Percentiles rank a stretch among this genome's conserved stretches.
These are phyloP conservation scores for Mycena galericulata DNA, from an alignment of 768 basidiomycete species.

Conservation along the genomic window DNA sequence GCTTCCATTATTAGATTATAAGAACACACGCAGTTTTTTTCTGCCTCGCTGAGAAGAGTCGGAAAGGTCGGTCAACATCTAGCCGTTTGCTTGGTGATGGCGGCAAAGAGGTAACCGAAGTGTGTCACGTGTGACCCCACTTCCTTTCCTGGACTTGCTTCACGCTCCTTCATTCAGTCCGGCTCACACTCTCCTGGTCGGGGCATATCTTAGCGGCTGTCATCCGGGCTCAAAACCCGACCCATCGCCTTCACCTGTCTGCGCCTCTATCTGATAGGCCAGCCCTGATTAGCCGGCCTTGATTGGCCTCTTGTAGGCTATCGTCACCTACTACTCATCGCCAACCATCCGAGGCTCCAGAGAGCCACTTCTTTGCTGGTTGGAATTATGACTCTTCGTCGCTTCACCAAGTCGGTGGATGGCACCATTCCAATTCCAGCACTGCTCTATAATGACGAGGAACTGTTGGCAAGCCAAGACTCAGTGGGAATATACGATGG, in stretches of 20 bases:
- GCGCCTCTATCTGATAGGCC: background rate
- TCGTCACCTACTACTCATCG: too few relatives aligned
- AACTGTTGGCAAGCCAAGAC: constrained; percentile 77
- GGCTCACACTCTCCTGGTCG: too few relatives aligned
- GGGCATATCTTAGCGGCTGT: too few relatives aligned
- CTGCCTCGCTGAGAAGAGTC: background rate
- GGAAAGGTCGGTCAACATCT: constrained; percentile 15
- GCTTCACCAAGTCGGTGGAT: constrained; percentile 69
- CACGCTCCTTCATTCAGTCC: constrained; percentile 14
- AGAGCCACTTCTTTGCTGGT: background rate
- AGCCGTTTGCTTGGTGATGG: constrained; percentile 17
- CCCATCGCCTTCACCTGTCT: background rate
- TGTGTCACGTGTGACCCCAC: constrained; percentile 2
- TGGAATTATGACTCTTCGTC: constrained; percentile 63
- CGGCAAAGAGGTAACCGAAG: constrained; percentile 2
- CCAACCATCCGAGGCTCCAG: background rate
- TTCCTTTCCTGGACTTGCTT: constrained; percentile 13
- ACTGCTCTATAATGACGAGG: constrained; percentile 85
- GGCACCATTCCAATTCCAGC: constrained; percentile 85
- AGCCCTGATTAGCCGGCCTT: too few relatives aligned
- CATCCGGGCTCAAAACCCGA: too few relatives aligned
- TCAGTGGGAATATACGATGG: constrained; percentile 93
- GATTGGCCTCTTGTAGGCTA: too few relatives aligned
- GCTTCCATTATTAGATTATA: constrained; percentile 10
- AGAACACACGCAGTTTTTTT: background rate